phyloP scores from a whole-genome alignment of 495 filamentous ascomycete species.

The Copromyces sp. region DNA sequence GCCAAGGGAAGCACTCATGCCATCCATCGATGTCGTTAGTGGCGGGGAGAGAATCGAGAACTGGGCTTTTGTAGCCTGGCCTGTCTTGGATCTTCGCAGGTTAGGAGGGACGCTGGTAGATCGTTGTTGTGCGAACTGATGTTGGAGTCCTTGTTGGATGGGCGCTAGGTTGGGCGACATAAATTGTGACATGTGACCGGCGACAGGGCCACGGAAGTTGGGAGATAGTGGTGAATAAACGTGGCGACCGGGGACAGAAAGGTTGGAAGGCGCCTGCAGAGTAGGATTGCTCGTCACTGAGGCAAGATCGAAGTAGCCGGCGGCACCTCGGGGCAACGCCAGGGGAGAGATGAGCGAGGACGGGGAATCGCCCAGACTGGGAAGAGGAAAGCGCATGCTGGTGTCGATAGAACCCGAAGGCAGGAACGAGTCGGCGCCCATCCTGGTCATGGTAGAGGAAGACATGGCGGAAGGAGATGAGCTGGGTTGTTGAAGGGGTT shows the following conservation, averaged over 20 bases:
- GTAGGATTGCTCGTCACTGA: background rate
- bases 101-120: conserved; percentile 15
- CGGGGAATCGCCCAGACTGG: conserved; percentile 20
- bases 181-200: conserved; percentile 4
- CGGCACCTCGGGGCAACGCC: conserved; percentile 24
- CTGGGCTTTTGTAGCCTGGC: background rate
- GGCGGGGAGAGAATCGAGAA: background rate
- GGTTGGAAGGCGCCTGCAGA: background rate
- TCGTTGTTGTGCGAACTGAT: conserved; percentile 11
- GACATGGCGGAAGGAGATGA: conserved; percentile 4
- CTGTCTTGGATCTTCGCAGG: background rate
- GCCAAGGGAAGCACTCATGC: background rate
- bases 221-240: conserved; percentile 7
- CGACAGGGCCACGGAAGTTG: background rate
- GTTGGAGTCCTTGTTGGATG: conserved; percentile 5
- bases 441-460: conserved; percentile 19
- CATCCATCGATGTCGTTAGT: background rate
- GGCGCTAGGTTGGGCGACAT: conserved; percentile 1
- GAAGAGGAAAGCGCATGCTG: conserved; percentile 11
- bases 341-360: conserved; percentile 33
- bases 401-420: conserved; percentile 18
- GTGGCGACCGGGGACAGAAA: background rate
- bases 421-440: conserved; percentile 24
- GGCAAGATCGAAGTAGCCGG: conserved; percentile 25
- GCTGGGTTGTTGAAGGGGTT: background rate